phyloP scores from a whole-genome alignment of 768 basidiomycete genomes.

The Strobilomyces confusus region DNA sequence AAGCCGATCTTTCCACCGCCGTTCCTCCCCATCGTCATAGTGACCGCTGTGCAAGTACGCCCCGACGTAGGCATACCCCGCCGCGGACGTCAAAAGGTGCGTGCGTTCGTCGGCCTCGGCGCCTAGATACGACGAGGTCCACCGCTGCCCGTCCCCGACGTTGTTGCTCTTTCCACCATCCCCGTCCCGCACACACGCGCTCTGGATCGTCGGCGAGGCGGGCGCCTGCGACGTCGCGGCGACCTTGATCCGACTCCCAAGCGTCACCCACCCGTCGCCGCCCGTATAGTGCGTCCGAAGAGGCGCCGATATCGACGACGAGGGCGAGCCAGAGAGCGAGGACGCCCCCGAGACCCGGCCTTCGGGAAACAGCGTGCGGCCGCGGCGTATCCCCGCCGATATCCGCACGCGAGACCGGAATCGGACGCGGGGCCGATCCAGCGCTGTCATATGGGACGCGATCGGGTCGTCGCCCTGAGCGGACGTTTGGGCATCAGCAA shows the following conservation, averaged over 20 bases:
- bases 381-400: conserved; percentile 59
- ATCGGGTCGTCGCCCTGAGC: conserved; percentile 18
- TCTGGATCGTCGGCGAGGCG: too few relatives aligned
- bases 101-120: conserved; percentile 35
- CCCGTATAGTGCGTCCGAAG: conserved; percentile 57
- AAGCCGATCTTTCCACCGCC: conserved; percentile 38
- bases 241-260: conserved; percentile 52
- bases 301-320: conserved; percentile 81
- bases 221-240: conserved; percentile 18
- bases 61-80: conserved; percentile 15
- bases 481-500: conserved; percentile 5
- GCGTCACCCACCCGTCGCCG: conserved; percentile 54
- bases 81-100: conserved; percentile 33
- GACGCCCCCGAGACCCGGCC: conserved; percentile 27
- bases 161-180: not conserved
- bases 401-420: conserved; percentile 78
- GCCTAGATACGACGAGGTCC: conserved; percentile 6
- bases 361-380: conserved; percentile 25
- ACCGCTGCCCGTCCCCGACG: not conserved
- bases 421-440: conserved; percentile 41
- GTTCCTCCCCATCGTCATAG: conserved; percentile 22
- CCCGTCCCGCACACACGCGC: not conserved
- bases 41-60: conserved; percentile 17
- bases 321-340: conserved; percentile 59
- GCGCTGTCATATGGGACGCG: not conserved